Conservation (phyloP, 2,329 filamentous ascomycete genomes). For the Coniochaeta pulveracea region DNA sequence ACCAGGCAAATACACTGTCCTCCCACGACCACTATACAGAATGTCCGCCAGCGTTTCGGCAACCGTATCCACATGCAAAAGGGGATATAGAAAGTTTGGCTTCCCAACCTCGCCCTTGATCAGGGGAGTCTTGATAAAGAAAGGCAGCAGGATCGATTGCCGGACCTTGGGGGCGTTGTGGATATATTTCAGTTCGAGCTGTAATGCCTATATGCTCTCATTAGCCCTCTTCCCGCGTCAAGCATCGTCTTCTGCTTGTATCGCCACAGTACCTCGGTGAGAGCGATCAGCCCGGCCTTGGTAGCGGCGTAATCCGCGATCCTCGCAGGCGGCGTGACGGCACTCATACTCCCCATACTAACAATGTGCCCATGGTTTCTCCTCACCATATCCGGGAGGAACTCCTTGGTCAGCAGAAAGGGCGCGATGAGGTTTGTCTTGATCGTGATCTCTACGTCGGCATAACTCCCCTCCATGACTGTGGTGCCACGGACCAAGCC, state of each 20-base stretch:
- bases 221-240: no score
- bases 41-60: constrained; percentile 16
- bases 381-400: constrained; percentile 45
- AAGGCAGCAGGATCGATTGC: constrained; percentile 17
- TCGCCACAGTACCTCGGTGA: constrained; percentile 17
- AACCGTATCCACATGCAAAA: constrained; percentile 21
- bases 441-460: constrained; percentile 18
- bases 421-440: constrained; percentile 44
- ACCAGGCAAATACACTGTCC: constrained; percentile 18
- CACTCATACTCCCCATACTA: constrained; percentile 47
- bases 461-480: constrained; percentile 17
- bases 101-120: constrained; percentile 15
- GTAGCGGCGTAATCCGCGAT: constrained; percentile 49
- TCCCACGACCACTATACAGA: constrained; percentile 19
- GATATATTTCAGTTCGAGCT: constrained; percentile 17
- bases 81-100: constrained; percentile 17
- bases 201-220: constrained; percentile 12
- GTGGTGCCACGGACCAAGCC: constrained; percentile 17
- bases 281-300: constrained; percentile 28
- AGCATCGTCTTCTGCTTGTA: no score
- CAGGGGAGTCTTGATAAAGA: constrained; percentile 21
- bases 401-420: constrained; percentile 45
- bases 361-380: constrained; percentile 54
- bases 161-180: constrained; percentile 18
- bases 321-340: constrained; percentile 36